Conservation (phyloP, 108 stramenopile genomes). For the Ochromonas danica region DNA sequence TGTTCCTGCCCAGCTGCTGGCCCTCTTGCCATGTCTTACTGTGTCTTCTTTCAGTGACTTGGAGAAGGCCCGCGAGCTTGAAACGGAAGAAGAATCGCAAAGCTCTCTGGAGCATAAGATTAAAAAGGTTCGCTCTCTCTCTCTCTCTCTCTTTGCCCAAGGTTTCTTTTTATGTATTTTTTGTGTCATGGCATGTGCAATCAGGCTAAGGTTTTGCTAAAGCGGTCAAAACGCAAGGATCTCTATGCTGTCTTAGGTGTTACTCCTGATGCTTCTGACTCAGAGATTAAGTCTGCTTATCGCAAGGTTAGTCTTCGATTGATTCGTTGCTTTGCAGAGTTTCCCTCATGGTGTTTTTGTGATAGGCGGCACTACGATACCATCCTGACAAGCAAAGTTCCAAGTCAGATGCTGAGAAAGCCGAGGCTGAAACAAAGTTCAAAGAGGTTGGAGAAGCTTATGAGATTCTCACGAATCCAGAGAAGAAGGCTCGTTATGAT, state of each 20-base stretch:
- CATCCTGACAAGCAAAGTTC: conserved; percentile 46
- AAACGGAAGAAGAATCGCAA: not conserved
- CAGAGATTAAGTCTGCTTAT: conserved; percentile 51
- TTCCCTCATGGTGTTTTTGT: not conserved
- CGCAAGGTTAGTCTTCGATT: too few species aligned
- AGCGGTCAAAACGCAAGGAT: conserved; percentile 39
- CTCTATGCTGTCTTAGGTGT: conserved; percentile 73
- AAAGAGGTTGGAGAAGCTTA: conserved; percentile 49
- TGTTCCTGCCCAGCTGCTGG: not conserved
- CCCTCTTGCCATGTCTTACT: not conserved
- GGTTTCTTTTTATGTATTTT: not conserved
- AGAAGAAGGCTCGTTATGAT: conserved; percentile 41
- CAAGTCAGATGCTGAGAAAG: conserved; percentile 51
- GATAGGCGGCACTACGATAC: conserved; percentile 47
- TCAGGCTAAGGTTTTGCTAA: not conserved
- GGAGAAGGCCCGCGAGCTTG: not conserved
- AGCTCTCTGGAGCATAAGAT: not conserved
- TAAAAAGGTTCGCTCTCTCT: conserved; percentile 9
- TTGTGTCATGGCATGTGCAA: not conserved
- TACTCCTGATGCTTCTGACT: conserved; percentile 53
- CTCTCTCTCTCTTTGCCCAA: not conserved
- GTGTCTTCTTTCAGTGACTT: conserved; percentile 20
- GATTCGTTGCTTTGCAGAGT: not conserved
- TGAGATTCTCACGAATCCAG: conserved; percentile 43
- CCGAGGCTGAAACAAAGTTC: conserved; percentile 47